These are phyloP conservation scores for Barbatosphaeria neglecta DNA, from an alignment of 495 filamentous ascomycete genomes.

Conservation along the genomic window DNA sequence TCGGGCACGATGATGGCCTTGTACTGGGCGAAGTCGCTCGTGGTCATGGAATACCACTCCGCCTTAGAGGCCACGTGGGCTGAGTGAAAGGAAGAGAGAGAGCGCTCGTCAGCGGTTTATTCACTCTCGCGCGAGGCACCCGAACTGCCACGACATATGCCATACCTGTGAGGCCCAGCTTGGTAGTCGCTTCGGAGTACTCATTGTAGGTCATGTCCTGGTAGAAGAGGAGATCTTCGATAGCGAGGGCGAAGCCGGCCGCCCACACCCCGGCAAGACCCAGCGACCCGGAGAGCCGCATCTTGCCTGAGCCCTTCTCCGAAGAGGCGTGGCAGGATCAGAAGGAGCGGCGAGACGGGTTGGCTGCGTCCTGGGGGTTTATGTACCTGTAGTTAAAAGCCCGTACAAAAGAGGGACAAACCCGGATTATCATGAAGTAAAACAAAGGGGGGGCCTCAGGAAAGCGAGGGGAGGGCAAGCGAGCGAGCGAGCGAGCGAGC, in stretches of 20 bases:
- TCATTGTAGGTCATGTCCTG: conserved; percentile 14
- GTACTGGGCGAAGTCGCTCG: conserved; percentile 18
- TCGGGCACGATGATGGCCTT: conserved; percentile 19
- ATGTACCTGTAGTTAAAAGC: too few species aligned
- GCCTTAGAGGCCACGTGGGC: conserved; percentile 13
- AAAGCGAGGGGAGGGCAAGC: background rate
- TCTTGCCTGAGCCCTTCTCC: background rate
- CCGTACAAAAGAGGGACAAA: background rate
- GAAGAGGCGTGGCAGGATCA: background rate
- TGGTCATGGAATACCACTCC: conserved; percentile 19
- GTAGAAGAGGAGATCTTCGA: conserved; percentile 24
- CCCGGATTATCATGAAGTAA: background rate
- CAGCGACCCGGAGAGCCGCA: background rate
- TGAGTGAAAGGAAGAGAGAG: too few species aligned
- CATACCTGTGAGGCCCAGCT: conserved; percentile 12
- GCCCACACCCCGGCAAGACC: background rate
- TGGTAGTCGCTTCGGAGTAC: conserved; percentile 12
- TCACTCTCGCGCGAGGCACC: background rate
- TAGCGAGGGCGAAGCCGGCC: background rate
- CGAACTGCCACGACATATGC: background rate
- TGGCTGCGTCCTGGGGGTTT: background rate
- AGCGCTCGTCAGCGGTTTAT: background rate
- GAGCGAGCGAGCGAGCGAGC: too few species aligned
- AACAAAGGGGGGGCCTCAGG: background rate
- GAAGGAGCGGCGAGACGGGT: background rate